Evolutionary conservation across 495 filamentous ascomycete species (phyloP).

Genomic region (Penicillium soppii): DNA sequence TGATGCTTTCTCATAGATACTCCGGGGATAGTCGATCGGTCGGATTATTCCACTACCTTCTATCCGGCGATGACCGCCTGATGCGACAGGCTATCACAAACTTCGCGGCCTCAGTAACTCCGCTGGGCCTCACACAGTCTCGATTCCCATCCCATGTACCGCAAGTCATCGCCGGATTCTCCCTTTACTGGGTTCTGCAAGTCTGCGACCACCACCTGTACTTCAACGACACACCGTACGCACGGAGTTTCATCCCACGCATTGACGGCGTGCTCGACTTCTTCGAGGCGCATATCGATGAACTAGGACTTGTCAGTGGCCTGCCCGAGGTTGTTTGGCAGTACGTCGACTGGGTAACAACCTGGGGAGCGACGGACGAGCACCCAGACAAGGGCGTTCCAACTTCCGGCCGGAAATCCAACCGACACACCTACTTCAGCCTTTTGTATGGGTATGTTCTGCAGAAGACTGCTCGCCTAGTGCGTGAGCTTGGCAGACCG

Average conservation of each 20-base stretch:
- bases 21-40: slow-evolving; percentile 32
- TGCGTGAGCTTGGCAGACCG: slow-evolving; percentile 28
- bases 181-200: slow-evolving; percentile 38
- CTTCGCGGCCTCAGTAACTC: slow-evolving; percentile 30
- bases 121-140: slow-evolving; percentile 33
- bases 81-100: slow-evolving; percentile 39
- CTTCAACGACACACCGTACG: slow-evolving; percentile 31
- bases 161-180: slow-evolving; percentile 36
- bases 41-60: slow-evolving; percentile 36
- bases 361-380: slow-evolving; percentile 34
- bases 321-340: slow-evolving; percentile 32
- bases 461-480: slow-evolving; percentile 21
- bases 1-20: slow-evolving; percentile 14
- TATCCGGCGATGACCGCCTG: slow-evolving; percentile 37
- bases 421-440: slow-evolving; percentile 36
- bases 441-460: slow-evolving; percentile 38
- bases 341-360: slow-evolving; percentile 42
- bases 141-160: slow-evolving; percentile 36
- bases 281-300: slow-evolving; percentile 30
- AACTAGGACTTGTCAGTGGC: slow-evolving; percentile 30
- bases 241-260: slow-evolving; percentile 28
- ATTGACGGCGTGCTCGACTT: slow-evolving; percentile 41
- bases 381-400: slow-evolving; percentile 39
- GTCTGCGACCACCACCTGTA: slow-evolving; percentile 36
- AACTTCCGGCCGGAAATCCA: slow-evolving; percentile 25